Conservation (phyloP, 2,329 filamentous ascomycete genomes). For the Bisporella sp. region DNA sequence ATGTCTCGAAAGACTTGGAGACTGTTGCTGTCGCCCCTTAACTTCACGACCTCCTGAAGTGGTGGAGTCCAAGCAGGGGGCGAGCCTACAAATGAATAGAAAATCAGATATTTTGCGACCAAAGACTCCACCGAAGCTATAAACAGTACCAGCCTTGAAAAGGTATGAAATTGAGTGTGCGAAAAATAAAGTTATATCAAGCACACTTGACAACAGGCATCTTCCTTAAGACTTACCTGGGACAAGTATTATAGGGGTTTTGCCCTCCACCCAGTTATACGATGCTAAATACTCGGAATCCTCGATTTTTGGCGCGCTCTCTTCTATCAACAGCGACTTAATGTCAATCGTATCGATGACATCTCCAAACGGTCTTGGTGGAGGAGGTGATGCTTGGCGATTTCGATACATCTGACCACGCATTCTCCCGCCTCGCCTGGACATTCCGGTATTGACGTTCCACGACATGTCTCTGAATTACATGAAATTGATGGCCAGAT, state of each 20-base stretch:
- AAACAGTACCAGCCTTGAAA: no score
- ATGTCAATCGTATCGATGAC: conserved; percentile 13
- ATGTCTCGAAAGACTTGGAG: conserved; percentile 30
- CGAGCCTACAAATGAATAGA: conserved; percentile 30
- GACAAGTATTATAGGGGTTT: conserved; percentile 33
- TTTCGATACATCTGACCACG: no score
- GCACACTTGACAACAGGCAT: background rate
- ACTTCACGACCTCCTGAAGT: conserved; percentile 16
- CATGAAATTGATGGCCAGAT: no score
- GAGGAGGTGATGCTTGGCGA: background rate
- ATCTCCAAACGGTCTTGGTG: conserved; percentile 9
- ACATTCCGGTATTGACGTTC: no score
- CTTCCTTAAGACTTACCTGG: conserved; percentile 31
- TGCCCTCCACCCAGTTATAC: conserved; percentile 41
- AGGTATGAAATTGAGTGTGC: no score
- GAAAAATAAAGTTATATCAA: background rate
- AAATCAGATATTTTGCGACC: background rate
- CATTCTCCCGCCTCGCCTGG: no score
- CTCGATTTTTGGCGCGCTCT: conserved; percentile 27
- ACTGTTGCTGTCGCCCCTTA: conserved; percentile 35
- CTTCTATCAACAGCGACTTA: conserved; percentile 15
- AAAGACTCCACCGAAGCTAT: no score
- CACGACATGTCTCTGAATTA: no score
- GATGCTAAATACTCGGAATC: conserved; percentile 39
- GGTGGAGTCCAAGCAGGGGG: conserved; percentile 45